These are phyloP conservation scores for Microbotryomycetes sp. DNA, from an alignment of 1,284 basidiomycete species.

Conservation along the genomic window DNA sequence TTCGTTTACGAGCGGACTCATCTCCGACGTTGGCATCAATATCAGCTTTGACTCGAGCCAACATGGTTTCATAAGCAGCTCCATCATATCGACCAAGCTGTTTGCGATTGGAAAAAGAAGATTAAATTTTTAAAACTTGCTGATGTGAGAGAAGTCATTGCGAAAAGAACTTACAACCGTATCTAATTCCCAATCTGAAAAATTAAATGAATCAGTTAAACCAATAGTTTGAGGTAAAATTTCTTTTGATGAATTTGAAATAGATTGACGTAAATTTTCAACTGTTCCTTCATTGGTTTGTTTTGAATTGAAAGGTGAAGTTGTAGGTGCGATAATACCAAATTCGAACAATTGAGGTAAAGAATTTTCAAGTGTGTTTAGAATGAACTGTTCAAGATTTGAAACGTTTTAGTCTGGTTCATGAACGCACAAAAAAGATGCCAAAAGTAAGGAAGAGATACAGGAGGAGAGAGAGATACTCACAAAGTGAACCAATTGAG, in stretches of 20 bases:
- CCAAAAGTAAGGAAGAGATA: background rate
- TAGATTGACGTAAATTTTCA: slow-evolving; percentile 52
- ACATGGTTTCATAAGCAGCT: slow-evolving; percentile 28
- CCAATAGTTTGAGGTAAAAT: slow-evolving; percentile 63
- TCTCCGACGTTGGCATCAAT: slow-evolving; percentile 19
- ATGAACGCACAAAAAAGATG: no score
- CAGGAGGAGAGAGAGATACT: slow-evolving; percentile 28
- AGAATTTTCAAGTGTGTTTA: slow-evolving; percentile 54
- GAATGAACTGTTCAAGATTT: slow-evolving; percentile 60
- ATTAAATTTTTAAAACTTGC: background rate
- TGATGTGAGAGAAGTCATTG: background rate
- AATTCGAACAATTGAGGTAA: slow-evolving; percentile 57
- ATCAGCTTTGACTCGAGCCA: slow-evolving; percentile 23
- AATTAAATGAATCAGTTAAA: slow-evolving; percentile 66
- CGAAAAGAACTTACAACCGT: slow-evolving; percentile 47
- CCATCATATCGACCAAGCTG: slow-evolving; percentile 25
- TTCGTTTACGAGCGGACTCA: slow-evolving; percentile 5
- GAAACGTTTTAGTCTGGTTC: no score
- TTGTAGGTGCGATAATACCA: slow-evolving; percentile 44
- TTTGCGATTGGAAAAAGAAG: background rate
- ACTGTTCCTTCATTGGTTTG: slow-evolving; percentile 46
- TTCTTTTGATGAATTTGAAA: slow-evolving; percentile 51
- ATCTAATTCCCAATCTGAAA: slow-evolving; percentile 68
- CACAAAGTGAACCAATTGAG: slow-evolving; percentile 52
- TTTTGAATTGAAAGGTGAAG: background rate